These are phyloP conservation scores for Candida multigemmis DNA, from an alignment of 805 yeast genomes.

Conservation along the genomic window DNA sequence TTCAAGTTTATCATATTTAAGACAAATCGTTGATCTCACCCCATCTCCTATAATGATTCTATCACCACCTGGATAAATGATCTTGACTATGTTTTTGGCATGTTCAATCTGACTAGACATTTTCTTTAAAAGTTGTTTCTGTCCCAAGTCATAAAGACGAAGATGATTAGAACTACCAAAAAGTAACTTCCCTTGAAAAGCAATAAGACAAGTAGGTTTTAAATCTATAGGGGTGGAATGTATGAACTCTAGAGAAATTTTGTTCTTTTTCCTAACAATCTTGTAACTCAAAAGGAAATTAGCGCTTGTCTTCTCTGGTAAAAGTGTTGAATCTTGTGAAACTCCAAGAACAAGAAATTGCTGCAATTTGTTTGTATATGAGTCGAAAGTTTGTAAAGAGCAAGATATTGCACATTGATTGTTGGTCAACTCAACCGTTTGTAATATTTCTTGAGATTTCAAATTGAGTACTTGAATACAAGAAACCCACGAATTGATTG, in stretches of 20 bases:
- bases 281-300: conserved; percentile 28
- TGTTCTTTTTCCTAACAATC: conserved; percentile 16
- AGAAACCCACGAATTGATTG: conserved; percentile 35
- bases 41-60: conserved; percentile 68
- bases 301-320: conserved; percentile 16
- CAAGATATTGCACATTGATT: conserved; percentile 36
- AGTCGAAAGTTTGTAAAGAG: conserved; percentile 19
- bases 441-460: conserved; percentile 20
- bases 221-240: conserved; percentile 54
- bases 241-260: conserved; percentile 30
- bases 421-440: conserved; percentile 34
- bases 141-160: conserved; percentile 65
- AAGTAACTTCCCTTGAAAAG: conserved; percentile 50
- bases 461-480: conserved; percentile 43
- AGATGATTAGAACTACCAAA: conserved; percentile 48
- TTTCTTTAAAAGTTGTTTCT: conserved; percentile 68
- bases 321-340: conserved; percentile 13
- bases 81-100: conserved; percentile 39
- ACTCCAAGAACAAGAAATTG: conserved; percentile 40
- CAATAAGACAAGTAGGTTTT: conserved; percentile 37
- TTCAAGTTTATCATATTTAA: conserved; percentile 38
- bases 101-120: conserved; percentile 39
- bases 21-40: conserved; percentile 51
- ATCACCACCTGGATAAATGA: conserved; percentile 41
- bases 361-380: conserved; percentile 10